Percentiles rank a stretch among this genome's conserved stretches.
Conservation (phyloP, 306 rosid species). For the Rubus parviflorus region DNA sequence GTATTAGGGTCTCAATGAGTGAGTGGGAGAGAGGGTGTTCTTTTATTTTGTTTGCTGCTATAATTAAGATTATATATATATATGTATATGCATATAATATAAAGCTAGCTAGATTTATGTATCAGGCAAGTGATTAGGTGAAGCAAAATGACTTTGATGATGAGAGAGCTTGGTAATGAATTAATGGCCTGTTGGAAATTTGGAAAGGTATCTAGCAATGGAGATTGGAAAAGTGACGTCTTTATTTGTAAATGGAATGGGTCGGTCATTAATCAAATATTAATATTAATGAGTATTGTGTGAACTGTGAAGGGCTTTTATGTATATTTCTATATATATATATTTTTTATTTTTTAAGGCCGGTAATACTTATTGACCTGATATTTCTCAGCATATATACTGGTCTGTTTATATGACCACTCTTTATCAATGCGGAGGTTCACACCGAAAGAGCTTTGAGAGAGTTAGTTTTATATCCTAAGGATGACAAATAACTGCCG, state of each 20-base stretch:
- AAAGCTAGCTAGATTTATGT: background rate
- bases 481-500: background rate
- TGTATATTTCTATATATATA: background rate
- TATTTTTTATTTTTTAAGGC: background rate
- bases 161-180: background rate
- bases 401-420: no score
- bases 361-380: background rate
- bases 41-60: background rate
- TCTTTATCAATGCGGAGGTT: background rate
- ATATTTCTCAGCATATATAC: no score
- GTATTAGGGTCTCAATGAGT: background rate
- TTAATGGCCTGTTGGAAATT: background rate
- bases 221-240: background rate
- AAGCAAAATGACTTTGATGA: background rate
- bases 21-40: background rate
- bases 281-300: background rate
- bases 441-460: background rate
- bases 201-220: background rate
- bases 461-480: background rate
- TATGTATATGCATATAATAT: background rate
- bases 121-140: conserved; percentile 7
- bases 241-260: conserved; percentile 5
- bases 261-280: conserved; percentile 1
- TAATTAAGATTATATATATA: background rate
- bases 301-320: background rate